Evolutionary conservation across 225 moss, liverwort and hornwort genomes (phyloP), one percentile per base, ranked within the genome.

Genomic region (Physcomitrellopsis africana): DNA sequence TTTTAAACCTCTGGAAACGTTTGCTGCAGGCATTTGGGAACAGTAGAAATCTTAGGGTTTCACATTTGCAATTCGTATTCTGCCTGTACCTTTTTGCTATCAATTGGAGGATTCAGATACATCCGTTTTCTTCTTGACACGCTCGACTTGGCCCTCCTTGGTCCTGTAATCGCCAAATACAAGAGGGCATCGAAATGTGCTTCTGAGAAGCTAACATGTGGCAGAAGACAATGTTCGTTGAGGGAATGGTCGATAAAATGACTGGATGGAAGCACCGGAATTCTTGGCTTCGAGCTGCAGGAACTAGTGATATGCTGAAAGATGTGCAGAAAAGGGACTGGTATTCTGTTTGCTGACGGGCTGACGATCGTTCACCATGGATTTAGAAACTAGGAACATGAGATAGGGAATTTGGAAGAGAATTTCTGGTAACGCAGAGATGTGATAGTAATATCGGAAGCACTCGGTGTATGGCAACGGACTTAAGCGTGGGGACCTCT

Each of bases 231-330:
- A 4, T 77, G 62, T 60, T 60, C 17, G 59, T 69, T 15, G 83
- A 78, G 77, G 77, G 76, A 24, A 81, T 78, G 72, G 72, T 76
- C 17, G 72, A 76, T 76, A 76, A 70, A 46, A 79, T 69, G 59
- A 73, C 63, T 60, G 73, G 70, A 65, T 76, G 85, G 82, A 79
- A 79, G 73, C 70, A 76, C 69, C 60, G 69, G 11, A 72, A 84
- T 70, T 80, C 77, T 27, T 77, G 82, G 79, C 82, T 82, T 77
- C 78, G 82, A 86, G 60, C 73, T 80, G 80, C 67, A 51, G 77
- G 57, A 67, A 65, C 56, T 56, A 63, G 76, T 70, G 74, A 77
- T 20, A 69, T 63, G 68, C 44, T 72, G 60, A 70, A 72, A 26
- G 20, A 75, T 81, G 61, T 81, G 57, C 56, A 79, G 76, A 68